phyloP scores from a whole-genome alignment of 2,329 filamentous ascomycete genomes.

The Phyllosticta citriasiana region DNA sequence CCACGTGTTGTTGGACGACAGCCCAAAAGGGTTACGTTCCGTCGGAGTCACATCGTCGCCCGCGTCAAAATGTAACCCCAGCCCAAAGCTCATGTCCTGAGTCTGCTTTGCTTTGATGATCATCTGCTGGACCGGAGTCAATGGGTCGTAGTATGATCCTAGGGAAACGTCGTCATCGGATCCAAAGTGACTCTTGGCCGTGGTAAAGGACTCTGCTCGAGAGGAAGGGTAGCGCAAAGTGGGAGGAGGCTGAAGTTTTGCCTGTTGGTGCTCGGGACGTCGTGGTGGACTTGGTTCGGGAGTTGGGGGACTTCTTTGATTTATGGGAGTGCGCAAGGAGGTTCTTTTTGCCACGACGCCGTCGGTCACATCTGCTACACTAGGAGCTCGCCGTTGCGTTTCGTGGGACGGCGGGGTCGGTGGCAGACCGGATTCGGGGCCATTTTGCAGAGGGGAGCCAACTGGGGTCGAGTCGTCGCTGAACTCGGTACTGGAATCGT shows the following conservation, averaged over 20 bases:
- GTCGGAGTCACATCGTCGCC: slow-evolving; percentile 25
- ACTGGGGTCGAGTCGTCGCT: slow-evolving; percentile 18
- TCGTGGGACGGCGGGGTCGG: slow-evolving; percentile 36
- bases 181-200: slow-evolving; percentile 32
- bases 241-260: slow-evolving; percentile 13
- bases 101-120: slow-evolving; percentile 13
- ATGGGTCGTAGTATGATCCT: slow-evolving; percentile 19
- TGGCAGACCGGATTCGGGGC: slow-evolving; percentile 30
- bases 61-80: slow-evolving; percentile 27
- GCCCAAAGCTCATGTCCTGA: slow-evolving; percentile 16
- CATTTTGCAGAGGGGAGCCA: slow-evolving; percentile 19
- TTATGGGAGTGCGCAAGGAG: slow-evolving; percentile 31
- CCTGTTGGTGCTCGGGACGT: slow-evolving; percentile 13
- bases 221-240: slow-evolving; percentile 30
- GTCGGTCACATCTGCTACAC: slow-evolving; percentile 28
- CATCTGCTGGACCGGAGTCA: slow-evolving; percentile 17
- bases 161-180: slow-evolving; percentile 23
- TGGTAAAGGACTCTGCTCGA: slow-evolving; percentile 36
- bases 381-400: slow-evolving; percentile 20
- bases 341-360: slow-evolving; percentile 29
- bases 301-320: slow-evolving; percentile 30
- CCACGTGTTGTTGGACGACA: neutral
- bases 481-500: slow-evolving; percentile 20
- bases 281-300: slow-evolving; percentile 29
- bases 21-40: slow-evolving; percentile 12